Base-by-base conservation (phyloP, 2,329 filamentous ascomycete species). In the Gaeumannomyces tritici region DNA sequence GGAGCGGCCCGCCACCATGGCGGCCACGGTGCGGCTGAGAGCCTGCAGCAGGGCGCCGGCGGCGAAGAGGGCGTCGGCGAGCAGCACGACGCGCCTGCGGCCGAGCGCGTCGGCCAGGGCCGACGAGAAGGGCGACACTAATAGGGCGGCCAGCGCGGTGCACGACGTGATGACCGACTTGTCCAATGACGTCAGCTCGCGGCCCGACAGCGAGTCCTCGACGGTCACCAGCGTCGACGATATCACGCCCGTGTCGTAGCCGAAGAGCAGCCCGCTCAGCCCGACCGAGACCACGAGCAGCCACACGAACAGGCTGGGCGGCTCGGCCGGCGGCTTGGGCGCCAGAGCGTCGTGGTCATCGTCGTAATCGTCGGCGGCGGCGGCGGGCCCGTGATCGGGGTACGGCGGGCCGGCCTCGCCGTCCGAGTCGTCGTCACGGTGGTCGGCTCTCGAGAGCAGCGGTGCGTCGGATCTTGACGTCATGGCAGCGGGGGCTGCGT, bases 91-190 rank as follows among this genome's bases (percentile, higher is more conserved):
- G 63, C 79, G 79, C 65, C 83, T 84, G 28, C 87, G 82, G 55
- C 87, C 87, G 51, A 84, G 74, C 28, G 72, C 73, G 69, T 89
- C 86, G 65, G 87, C 86, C 18, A 89, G 75, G n/a, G 85, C 67
- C 3, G 86, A 88, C 2, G 86, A 84, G 55, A 86, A 78, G 1
- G 88, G 86, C 2, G 86, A 89, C 55, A 85, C 75, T 62, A 85
- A 69, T 4, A 89, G 82, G 4, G 88, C 88, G 65, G 87, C 82
- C 59, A 90, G 80, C 5, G 86, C 83, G 6, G 88, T 89, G 27
- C 81, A 83, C n/a, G 85, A 87, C 3, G 88, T 90, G 68, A 89
- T 87, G 66, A 90, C 76, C 8, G 87, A 89, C 72, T 87, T 90
- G 73, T 89, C 86, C 68, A 87, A 73, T 0, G 85, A 83, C 1